Evolutionary conservation across 2,329 filamentous ascomycete genomes (phyloP).

Genomic region (Fusarium sp.): DNA sequence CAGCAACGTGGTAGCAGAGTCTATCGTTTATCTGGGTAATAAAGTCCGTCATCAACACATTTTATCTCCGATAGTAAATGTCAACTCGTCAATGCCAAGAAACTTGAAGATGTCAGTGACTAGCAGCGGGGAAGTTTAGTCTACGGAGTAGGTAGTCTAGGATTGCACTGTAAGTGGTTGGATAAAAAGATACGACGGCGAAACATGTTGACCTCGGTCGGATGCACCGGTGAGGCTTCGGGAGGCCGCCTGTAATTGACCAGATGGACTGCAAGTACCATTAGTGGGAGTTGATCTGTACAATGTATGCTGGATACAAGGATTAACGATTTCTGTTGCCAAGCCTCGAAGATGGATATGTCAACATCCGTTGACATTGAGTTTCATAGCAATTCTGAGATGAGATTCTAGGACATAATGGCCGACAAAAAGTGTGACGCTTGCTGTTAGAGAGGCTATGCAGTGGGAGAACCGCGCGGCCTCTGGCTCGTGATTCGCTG

Average conservation of each 20-base stretch:
- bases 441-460: slow-evolving; percentile 26
- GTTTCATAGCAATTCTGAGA: slow-evolving; percentile 7
- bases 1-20: background rate
- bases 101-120: slow-evolving; percentile 7
- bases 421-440: background rate
- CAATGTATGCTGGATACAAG: background rate
- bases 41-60: background rate
- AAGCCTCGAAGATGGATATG: background rate
- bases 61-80: background rate
- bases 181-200: slow-evolving; percentile 14
- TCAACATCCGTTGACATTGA: slow-evolving; percentile 5
- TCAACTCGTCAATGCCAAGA: slow-evolving; percentile 28
- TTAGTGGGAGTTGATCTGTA: background rate
- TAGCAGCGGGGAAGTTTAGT: slow-evolving; percentile 3
- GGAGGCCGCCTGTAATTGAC: slow-evolving; percentile 4
- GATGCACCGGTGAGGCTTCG: slow-evolving; percentile 16
- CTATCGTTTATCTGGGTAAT: background rate
- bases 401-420: slow-evolving; percentile 1
- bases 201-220: slow-evolving; percentile 17
- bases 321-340: background rate
- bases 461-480: slow-evolving; percentile 30
- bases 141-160: no score
- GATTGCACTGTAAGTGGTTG: slow-evolving; percentile 1
- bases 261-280: background rate
- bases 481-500: slow-evolving; percentile 18